Evolutionary conservation across 2,329 filamentous ascomycete species (phyloP), one percentile per base, ranked within the genome.

Genomic region (Fusarium coffeatum): DNA sequence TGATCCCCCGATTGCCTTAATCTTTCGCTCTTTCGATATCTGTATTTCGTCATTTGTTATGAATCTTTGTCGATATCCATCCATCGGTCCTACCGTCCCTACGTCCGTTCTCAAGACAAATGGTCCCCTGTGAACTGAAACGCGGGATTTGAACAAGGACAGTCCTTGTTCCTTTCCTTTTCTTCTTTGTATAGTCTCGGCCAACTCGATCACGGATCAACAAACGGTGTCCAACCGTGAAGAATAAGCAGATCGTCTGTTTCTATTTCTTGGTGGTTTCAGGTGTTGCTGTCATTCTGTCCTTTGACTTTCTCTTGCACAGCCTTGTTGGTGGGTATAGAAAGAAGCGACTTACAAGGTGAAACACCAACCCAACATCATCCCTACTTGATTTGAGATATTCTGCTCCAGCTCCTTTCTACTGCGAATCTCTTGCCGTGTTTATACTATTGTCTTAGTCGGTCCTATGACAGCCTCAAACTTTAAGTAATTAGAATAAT

Each of bases 251-350:
- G 40, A 59, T 68, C 45, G 20, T 40, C 53, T 49, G 22, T 23
- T 57, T 48, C 9, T 46, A 48, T 60, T 57, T 51, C 57, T 48
- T 65, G 49, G 45, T 67, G 48, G 67, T 71, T 69, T 71, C 67
- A 69, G 66, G 67, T 64, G 40, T 45, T 10, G 45, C 59, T 46
- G 22, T 58, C 37, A 41, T n/a, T 43, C 55, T 37, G 15, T 28
- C 40, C 45, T 27, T 54, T 9, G 28, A 30, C 25, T n/a, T 27
- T 28, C 16, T 47, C 13, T 16, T 28, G 25, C 43, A 41, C 58
- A 30, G 55, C 40, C 66, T 65, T 57, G 55, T 55, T 34, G 42
- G 50, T 42, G n/a, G 30, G 15, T 16, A 32, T 46, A 42, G 22
- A 45, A 47, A 66, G 41, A 23, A 37, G 34, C 34, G 34, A 37